Evolutionary conservation across 371 early-diverging fungal genomes (phyloP).

Genomic region (Phascolomyces articulosus): DNA sequence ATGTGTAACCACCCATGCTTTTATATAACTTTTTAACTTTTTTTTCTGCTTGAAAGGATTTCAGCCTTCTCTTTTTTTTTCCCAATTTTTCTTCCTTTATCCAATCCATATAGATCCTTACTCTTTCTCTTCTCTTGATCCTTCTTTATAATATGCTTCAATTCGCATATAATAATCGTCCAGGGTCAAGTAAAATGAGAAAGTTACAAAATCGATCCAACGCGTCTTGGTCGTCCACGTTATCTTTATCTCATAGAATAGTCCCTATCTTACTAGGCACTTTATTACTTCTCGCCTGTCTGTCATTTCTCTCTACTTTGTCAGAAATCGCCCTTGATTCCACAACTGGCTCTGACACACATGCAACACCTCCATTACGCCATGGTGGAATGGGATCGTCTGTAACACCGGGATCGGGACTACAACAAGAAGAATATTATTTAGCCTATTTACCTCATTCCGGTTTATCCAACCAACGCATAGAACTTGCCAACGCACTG

Average conservation of each 20-base stretch:
- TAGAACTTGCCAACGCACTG: slow-evolving; percentile 59
- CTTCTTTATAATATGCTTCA: neutral
- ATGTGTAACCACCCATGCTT: too few relatives aligned
- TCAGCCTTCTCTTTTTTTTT: neutral
- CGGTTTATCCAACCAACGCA: slow-evolving; percentile 62
- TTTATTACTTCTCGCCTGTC: neutral
- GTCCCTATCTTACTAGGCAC: neutral
- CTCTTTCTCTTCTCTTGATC: too few relatives aligned
- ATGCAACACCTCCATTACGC: neutral
- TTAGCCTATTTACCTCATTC: slow-evolving; percentile 63
- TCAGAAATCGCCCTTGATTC: neutral
- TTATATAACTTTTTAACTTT: too few relatives aligned
- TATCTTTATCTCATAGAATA: neutral
- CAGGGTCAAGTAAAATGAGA: neutral
- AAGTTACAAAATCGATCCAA: neutral
- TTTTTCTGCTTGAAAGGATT: too few relatives aligned
- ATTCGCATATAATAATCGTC: neutral
- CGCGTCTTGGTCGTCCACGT: too few relatives aligned
- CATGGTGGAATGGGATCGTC: neutral
- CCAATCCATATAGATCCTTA: neutral
- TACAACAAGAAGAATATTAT: slow-evolving; percentile 18
- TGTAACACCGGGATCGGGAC: neutral
- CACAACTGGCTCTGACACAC: neutral
- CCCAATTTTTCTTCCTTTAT: neutral
- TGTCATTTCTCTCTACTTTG: neutral